Conservation (phyloP, 169 alveolate genomes). For the Eimeria maxima region DNA sequence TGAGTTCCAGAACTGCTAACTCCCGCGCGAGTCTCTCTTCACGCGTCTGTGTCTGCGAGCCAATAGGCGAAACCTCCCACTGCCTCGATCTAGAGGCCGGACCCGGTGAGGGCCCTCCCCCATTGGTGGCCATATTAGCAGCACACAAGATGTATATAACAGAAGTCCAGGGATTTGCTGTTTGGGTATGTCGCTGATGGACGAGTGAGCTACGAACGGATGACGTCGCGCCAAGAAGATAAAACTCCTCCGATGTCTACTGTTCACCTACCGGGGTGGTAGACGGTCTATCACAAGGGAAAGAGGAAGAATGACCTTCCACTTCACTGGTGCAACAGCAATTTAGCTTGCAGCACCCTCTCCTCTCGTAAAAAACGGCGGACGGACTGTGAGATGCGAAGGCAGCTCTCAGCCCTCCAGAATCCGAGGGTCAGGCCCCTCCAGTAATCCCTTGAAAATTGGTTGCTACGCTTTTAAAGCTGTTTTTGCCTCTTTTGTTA, state of each 20-base stretch:
- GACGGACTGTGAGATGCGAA: background rate
- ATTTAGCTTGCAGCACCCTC: background rate
- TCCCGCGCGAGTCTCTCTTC: constrained; percentile 57
- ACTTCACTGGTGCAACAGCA: background rate
- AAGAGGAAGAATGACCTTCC: background rate
- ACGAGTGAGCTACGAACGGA: background rate
- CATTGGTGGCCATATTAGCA: background rate
- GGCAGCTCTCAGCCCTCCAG: constrained; percentile 31
- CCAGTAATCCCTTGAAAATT: constrained; percentile 5
- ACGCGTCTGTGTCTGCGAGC: background rate
- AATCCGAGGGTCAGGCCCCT: background rate
- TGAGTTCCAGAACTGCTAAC: constrained; percentile 5
- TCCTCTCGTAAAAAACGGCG: background rate
- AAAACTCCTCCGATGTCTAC: background rate
- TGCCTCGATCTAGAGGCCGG: background rate
- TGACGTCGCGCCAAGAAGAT: constrained; percentile 18
- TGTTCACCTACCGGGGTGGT: background rate
- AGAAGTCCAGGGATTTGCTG: background rate
- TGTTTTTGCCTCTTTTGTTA: background rate
- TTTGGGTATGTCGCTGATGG: background rate
- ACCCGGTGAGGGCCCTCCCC: background rate
- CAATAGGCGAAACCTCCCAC: background rate
- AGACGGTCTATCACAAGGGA: background rate
- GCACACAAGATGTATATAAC: background rate
- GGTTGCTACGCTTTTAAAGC: background rate